phyloP scores from a whole-genome alignment of 352 stramenopile species.

The Globisporangium irregulare region DNA sequence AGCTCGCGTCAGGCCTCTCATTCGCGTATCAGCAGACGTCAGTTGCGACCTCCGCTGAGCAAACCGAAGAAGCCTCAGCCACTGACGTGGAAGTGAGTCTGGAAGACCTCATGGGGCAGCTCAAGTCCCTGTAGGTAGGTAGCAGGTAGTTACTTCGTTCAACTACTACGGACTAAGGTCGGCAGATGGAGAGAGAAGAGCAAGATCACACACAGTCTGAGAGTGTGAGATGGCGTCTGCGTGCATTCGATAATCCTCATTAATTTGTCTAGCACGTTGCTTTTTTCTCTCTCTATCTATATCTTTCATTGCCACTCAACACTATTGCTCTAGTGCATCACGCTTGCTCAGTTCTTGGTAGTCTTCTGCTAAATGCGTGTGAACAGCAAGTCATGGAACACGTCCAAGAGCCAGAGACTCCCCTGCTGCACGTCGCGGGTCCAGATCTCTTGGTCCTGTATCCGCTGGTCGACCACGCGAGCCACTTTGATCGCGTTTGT shows the following conservation, averaged over 20 bases:
- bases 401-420: slow-evolving; percentile 38
- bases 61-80: slow-evolving; percentile 22
- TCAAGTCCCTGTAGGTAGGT: slow-evolving; percentile 56
- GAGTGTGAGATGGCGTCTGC: too few species aligned
- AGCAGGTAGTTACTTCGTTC: too few species aligned
- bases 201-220: too few species aligned
- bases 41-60: slow-evolving; percentile 2
- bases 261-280: neutral
- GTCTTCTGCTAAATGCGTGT: neutral
- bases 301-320: too few species aligned
- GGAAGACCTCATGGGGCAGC: slow-evolving; percentile 78
- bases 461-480: slow-evolving; percentile 32
- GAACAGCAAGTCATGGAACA: slow-evolving; percentile 35
- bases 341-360: neutral
- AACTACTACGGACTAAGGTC: neutral
- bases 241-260: too few species aligned
- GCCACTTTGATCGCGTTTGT: slow-evolving; percentile 36
- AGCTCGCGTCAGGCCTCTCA: slow-evolving; percentile 47
- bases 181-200: neutral
- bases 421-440: slow-evolving; percentile 27
- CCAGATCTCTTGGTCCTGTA: slow-evolving; percentile 39
- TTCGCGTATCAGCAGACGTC: slow-evolving; percentile 57
- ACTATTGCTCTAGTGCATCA: neutral
- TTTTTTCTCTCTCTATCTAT: neutral
- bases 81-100: slow-evolving; percentile 50